These are phyloP conservation scores for Rubus idaeus DNA, from an alignment of 306 rosid species.

Conservation along the genomic window DNA sequence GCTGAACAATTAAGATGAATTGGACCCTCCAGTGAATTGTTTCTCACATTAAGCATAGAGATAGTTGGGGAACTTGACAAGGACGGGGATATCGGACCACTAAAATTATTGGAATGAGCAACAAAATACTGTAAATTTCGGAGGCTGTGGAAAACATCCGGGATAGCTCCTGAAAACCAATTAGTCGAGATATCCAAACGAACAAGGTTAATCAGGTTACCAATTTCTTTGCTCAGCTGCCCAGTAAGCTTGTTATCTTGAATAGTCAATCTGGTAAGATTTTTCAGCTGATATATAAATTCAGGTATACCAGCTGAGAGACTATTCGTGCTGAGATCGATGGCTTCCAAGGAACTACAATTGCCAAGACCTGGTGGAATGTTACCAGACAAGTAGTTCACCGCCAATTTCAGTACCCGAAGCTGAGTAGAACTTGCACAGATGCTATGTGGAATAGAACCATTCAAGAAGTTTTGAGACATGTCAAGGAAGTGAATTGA, in stretches of 20 bases:
- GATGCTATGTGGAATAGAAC: constrained; percentile 3
- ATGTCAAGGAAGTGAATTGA: constrained; percentile 14
- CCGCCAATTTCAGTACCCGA: constrained; percentile 3
- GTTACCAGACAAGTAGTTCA: constrained; percentile 13
- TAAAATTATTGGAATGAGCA: constrained; percentile 25
- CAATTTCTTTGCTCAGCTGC: constrained; percentile 10
- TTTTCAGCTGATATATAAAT: not conserved
- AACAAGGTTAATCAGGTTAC: constrained; percentile 28
- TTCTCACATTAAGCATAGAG: constrained; percentile 5
- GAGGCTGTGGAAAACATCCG: constrained; percentile 26
- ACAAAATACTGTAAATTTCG: constrained; percentile 6
- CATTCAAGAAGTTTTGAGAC: constrained; percentile 19
- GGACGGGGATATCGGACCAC: constrained; percentile 23
- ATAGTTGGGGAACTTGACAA: constrained; percentile 23
- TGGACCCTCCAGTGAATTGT: constrained; percentile 23
- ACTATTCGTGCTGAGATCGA: not conserved
- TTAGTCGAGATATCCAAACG: constrained; percentile 30
- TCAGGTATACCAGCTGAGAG: constrained; percentile 15
- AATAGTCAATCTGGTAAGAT: constrained; percentile 6
- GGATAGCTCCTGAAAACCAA: constrained; percentile 26
- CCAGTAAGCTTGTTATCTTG: constrained; percentile 26
- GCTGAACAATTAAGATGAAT: constrained; percentile 30
- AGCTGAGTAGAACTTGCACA: constrained; percentile 14
- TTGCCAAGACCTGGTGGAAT: constrained; percentile 11
- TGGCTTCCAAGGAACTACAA: constrained; percentile 13